These are phyloP conservation scores for Candida sakaeoensis DNA, from an alignment of 805 yeast species.

Conservation along the genomic window DNA sequence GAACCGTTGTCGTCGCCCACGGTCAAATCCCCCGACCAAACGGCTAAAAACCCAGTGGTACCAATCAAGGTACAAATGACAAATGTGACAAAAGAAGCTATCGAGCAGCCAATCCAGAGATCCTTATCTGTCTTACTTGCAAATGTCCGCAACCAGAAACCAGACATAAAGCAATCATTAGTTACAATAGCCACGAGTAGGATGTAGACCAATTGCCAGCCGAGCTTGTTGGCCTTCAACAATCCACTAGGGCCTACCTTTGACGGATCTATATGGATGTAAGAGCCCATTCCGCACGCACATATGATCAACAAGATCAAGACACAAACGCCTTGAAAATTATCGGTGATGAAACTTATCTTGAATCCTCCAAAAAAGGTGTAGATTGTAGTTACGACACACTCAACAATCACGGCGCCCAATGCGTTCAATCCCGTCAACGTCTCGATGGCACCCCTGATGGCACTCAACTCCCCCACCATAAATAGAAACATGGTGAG, in stretches of 20 bases:
- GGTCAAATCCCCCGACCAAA: conserved; percentile 74
- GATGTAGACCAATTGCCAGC: conserved; percentile 88
- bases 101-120: conserved; percentile 65
- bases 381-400: conserved; percentile 82
- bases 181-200: conserved; percentile 83
- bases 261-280: conserved; percentile 63
- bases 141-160: conserved; percentile 93
- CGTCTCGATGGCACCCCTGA: conserved; percentile 71
- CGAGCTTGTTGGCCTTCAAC: conserved; percentile 62
- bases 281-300: conserved; percentile 72
- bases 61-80: conserved; percentile 71
- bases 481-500: conserved; percentile 81
- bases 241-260: conserved; percentile 62
- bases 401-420: conserved; percentile 79
- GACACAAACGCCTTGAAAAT: conserved; percentile 76
- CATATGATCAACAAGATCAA: conserved; percentile 64
- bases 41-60: conserved; percentile 80
- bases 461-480: conserved; percentile 83
- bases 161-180: conserved; percentile 85
- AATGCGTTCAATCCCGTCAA: conserved; percentile 76
- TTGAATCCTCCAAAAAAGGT: conserved; percentile 87
- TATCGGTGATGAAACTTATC: conserved; percentile 84
- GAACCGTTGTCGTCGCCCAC: conserved; percentile 54
- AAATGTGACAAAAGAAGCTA: conserved; percentile 68
- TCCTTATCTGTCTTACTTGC: conserved; percentile 79